These are phyloP conservation scores for Fomitiporia mediterranea DNA, from an alignment of 1,284 basidiomycete genomes.

Conservation along the genomic window DNA sequence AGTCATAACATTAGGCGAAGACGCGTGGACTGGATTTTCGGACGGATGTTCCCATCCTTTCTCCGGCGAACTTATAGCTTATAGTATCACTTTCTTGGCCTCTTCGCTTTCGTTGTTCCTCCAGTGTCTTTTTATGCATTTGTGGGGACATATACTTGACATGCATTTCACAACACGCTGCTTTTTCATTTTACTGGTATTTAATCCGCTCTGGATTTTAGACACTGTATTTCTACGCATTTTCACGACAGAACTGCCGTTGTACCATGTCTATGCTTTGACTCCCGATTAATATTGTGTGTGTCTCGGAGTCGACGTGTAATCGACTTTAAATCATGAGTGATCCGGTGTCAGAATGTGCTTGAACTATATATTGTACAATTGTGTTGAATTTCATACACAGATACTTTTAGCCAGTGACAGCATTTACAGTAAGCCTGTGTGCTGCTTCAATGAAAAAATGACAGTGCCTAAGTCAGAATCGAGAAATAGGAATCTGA, in stretches of 20 bases:
- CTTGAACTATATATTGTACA: no score
- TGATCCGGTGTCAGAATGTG: no score
- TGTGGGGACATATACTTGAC: neutral
- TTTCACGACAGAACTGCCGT: neutral
- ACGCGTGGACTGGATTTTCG: neutral
- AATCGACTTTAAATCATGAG: no score
- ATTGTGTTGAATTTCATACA: no score
- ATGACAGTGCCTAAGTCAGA: no score
- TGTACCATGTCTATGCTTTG: no score
- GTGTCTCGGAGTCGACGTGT: no score
- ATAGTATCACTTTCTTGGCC: neutral
- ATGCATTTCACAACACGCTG: neutral
- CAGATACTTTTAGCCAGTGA: no score
- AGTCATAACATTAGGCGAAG: neutral
- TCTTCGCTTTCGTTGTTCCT: neutral
- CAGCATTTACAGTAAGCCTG: no score
- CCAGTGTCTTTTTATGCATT: neutral
- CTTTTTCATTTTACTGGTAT: neutral
- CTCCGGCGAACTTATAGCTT: neutral
- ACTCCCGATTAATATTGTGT: no score
- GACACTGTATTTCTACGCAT: constrained; percentile 9
- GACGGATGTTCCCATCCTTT: neutral
- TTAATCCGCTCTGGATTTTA: neutral
- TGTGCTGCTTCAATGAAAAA: no score
- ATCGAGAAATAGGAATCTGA: no score